Conservation (phyloP, 192 early-diverging fungal species). For the Rhizoclosmatium sp. region DNA sequence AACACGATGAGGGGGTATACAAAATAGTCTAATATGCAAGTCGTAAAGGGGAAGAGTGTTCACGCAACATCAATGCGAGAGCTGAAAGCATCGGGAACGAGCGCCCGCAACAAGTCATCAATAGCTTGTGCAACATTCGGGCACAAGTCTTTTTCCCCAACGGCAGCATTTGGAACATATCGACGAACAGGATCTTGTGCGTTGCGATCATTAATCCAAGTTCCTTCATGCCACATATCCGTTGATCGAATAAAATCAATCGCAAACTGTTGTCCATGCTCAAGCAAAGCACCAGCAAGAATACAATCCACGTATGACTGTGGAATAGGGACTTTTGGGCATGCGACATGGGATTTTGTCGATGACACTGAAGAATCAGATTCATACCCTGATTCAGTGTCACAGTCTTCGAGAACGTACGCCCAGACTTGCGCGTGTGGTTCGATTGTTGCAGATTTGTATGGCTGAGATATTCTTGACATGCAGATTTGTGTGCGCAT, state of each 20-base stretch:
- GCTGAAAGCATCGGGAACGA: background rate
- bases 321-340: slow-evolving; percentile 48
- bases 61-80: background rate
- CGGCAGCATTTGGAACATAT: slow-evolving; percentile 40
- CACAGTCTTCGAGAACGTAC: slow-evolving; percentile 33
- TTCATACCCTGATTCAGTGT: background rate
- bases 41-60: no score
- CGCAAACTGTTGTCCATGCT: slow-evolving; percentile 44
- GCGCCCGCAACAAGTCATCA: background rate
- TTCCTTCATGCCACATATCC: slow-evolving; percentile 42
- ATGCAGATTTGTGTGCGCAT: slow-evolving; percentile 26
- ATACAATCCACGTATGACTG: slow-evolving; percentile 60
- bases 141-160: slow-evolving; percentile 30
- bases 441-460: background rate
- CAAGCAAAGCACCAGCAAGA: slow-evolving; percentile 47
- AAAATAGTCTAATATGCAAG: no score
- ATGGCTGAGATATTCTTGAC: background rate
- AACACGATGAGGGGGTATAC: no score
- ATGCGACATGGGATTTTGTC: slow-evolving; percentile 22
- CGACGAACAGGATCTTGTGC: slow-evolving; percentile 32
- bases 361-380: slow-evolving; percentile 3
- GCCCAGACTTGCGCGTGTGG: slow-evolving; percentile 44
- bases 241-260: slow-evolving; percentile 50
- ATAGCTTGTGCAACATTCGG: background rate
- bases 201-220: slow-evolving; percentile 57